Evolutionary conservation across 148 eudicot species (phyloP).

Genomic region (Bassia scoparia): DNA sequence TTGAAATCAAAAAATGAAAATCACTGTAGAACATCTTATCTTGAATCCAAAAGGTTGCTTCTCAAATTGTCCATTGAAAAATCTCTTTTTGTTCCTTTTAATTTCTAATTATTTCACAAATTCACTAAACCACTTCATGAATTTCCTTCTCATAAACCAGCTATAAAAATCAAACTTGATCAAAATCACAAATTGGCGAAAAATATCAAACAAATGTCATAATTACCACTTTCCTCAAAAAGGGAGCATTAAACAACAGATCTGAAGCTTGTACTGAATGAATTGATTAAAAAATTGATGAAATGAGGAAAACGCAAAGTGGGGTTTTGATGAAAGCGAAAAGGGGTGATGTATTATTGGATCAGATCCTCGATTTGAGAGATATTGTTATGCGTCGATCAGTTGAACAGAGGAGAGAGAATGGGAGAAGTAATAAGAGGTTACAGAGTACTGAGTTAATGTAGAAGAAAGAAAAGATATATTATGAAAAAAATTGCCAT

Average conservation of each 20-base stretch:
- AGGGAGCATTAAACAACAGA: constrained; percentile 20
- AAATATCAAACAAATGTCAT: constrained; percentile 12
- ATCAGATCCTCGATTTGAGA: constrained; percentile 31
- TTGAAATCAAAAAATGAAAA: constrained; percentile 2
- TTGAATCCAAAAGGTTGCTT: constrained; percentile 19
- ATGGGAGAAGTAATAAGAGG: constrained; percentile 7
- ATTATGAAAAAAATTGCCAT: neutral
- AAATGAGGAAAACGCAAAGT: neutral
- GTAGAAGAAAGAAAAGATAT: neutral
- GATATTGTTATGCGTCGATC: constrained; percentile 33
- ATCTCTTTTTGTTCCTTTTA: constrained; percentile 9
- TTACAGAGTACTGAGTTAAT: neutral
- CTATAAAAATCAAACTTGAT: neutral
- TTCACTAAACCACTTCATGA: constrained; percentile 8
- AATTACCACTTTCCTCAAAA: constrained; percentile 9
- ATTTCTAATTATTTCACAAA: constrained; percentile 9
- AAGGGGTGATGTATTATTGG: constrained; percentile 19
- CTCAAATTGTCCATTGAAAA: constrained; percentile 22
- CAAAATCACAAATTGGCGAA: neutral
- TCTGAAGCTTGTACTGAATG: constrained; percentile 1
- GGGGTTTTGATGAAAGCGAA: constrained; percentile 2
- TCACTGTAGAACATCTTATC: constrained; percentile 18
- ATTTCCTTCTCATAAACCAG: constrained; percentile 10
- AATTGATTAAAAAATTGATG: neutral
- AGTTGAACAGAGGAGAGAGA: constrained; percentile 26